Evolutionary conservation across 2,329 filamentous ascomycete genomes (phyloP), one percentile per base, ranked within the genome.

Genomic region (Colletotrichum liriopes): DNA sequence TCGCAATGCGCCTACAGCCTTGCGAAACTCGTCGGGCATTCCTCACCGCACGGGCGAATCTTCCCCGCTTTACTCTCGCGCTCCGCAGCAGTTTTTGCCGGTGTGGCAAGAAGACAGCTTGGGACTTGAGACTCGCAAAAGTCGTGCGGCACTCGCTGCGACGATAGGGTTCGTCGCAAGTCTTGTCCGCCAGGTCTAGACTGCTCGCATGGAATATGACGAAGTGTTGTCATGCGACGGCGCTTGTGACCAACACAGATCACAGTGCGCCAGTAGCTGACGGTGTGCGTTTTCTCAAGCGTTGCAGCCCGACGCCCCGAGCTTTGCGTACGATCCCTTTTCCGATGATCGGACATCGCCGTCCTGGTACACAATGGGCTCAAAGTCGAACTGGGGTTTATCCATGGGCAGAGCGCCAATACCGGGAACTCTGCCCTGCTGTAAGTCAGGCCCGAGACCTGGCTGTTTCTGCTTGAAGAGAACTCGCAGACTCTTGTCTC

Each of bases 151-250:
- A 65, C 23, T 16, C 39, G 20, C 8, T 29, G 35, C 35, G 16
- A 23, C 23, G 26, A 67, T 39, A 49, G 41, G 41, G 68, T 67
- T 71, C 64, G 49, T 67, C 43, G 68, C 49, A 67, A 67, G 39
- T 45, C 41, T 39, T 41, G 41, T 49, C 23, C 43, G 39, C 45
- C 39, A 49, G 39, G 23, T 20, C 64, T 35, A 43, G 20, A 49
- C 41, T 41, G 37, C 23, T 39, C 43, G 64, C 68, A 56, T 67
- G 43, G 43, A 26, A 18, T 16, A 62, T 67, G 64, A 67, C 64
- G 56, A 29, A 29, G 43, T 56, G 35, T 23, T 49, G n/a, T 67
- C 2, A 67, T 71, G 64, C 64, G 20, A 56, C 16, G 47, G 6
- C 56, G 55, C 63, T 23, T 35, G 32, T 67, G 56, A 49, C 20